A percentile compares a stretch with the other conserved stretches of the same genome.
Evolutionary conservation across 352 stramenopile genomes (phyloP).

Genomic region (Phytophthora chlamydospora): DNA sequence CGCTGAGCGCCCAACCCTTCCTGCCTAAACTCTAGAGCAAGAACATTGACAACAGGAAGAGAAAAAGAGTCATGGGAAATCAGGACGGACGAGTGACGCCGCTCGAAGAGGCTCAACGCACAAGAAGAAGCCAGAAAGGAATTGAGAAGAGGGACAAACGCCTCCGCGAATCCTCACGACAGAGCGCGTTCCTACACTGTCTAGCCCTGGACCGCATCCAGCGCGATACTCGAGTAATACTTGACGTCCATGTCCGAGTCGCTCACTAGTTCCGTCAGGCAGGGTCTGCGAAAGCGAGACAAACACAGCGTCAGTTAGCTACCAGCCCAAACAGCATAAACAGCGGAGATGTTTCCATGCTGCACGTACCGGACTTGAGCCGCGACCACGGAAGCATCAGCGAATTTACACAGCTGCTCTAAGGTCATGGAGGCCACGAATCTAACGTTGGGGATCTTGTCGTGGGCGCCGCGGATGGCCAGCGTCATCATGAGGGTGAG

Average conservation of each 20-base stretch:
- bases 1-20: conserved; percentile 17
- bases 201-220: conserved; percentile 78
- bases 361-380: conserved; percentile 73
- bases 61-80: conserved; percentile 11
- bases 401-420: conserved; percentile 84
- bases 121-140: conserved; percentile 33
- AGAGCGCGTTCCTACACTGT: conserved; percentile 41
- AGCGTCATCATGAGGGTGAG: conserved; percentile 66
- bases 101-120: conserved; percentile 16
- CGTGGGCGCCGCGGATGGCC: conserved; percentile 72
- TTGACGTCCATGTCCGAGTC: conserved; percentile 87
- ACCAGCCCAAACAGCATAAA: background rate
- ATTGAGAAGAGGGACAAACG: conserved; percentile 25
- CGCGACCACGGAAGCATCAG: conserved; percentile 66
- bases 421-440: conserved; percentile 88
- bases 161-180: conserved; percentile 31
- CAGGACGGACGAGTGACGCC: conserved; percentile 5
- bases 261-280: conserved; percentile 76
- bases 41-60: conserved; percentile 23
- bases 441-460: conserved; percentile 91
- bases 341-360: conserved; percentile 1
- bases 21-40: conserved; percentile 41
- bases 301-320: conserved; percentile 9
- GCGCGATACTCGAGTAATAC: conserved; percentile 85
- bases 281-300: conserved; percentile 50